Evolutionary conservation across 192 early-diverging fungal genomes (phyloP).

Genomic region (Coemansia sp.): DNA sequence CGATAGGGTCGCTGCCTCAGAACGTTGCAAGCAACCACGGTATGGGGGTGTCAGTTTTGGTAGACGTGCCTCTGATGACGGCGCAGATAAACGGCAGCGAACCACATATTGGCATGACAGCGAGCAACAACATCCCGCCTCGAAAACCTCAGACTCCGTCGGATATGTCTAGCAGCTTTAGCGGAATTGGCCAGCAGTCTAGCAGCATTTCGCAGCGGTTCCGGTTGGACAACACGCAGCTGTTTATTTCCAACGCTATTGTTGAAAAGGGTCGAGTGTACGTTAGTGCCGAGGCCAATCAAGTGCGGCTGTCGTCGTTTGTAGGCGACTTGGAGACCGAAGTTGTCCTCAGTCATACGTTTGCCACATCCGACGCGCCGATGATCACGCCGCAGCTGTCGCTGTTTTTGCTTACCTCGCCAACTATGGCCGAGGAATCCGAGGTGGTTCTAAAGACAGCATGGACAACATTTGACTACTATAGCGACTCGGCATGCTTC

Average conservation of each 20-base stretch:
- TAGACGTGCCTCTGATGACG: constrained; percentile 45
- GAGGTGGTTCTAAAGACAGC: constrained; percentile 49
- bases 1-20: not conserved
- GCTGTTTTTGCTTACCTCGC: constrained; percentile 51
- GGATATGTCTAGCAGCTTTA: not conserved
- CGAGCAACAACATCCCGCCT: constrained; percentile 1
- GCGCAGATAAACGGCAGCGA: constrained; percentile 29
- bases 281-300: constrained; percentile 46
- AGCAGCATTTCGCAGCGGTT: constrained; percentile 26
- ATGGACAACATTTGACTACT: constrained; percentile 52
- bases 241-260: constrained; percentile 46
- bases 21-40: not conserved
- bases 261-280: constrained; percentile 50
- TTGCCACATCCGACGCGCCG: constrained; percentile 39
- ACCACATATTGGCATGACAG: constrained; percentile 3
- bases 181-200: not conserved
- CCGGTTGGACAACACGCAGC: constrained; percentile 39
- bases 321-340: constrained; percentile 26
- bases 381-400: constrained; percentile 53
- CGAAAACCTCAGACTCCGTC: not conserved
- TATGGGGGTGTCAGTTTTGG: constrained; percentile 36
- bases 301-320: constrained; percentile 50
- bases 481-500: constrained; percentile 38
- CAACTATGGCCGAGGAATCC: constrained; percentile 42
- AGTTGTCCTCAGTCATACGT: constrained; percentile 46